Conservation (phyloP, 108 stramenopile genomes). For the Aurantiochytrium sp. region DNA sequence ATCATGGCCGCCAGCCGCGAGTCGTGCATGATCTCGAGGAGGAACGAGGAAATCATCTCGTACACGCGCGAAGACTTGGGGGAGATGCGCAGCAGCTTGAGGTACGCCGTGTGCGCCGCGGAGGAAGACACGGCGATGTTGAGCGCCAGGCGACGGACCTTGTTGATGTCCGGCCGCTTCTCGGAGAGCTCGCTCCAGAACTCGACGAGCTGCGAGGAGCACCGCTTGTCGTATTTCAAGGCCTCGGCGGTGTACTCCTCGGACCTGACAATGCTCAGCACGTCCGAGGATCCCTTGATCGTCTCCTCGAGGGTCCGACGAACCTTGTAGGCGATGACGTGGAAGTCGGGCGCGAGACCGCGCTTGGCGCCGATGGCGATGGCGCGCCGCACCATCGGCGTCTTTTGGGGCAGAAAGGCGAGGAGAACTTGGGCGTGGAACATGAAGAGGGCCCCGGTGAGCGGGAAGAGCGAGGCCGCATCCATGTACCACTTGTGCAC, state of each 20-base stretch:
- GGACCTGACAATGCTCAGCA: not conserved
- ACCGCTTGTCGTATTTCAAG: not conserved
- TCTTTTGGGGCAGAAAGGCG: not conserved
- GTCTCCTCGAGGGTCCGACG: not conserved
- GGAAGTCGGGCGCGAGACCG: not conserved
- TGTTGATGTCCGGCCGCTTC: not conserved
- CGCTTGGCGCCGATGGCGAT: not conserved
- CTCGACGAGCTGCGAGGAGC: not conserved
- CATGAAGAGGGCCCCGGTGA: not conserved
- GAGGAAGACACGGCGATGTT: not conserved
- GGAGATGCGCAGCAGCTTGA: not conserved
- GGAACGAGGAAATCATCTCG: not conserved
- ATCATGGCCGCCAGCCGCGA: not conserved
- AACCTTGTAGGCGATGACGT: not conserved
- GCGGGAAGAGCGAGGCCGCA: not conserved
- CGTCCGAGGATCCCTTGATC: not conserved
- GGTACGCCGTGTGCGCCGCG: not conserved
- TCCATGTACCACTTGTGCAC: conserved; percentile 24
- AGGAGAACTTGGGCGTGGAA: not conserved
- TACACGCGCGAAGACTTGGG: not conserved
- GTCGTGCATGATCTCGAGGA: conserved; percentile 3
- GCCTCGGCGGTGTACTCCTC: not conserved
- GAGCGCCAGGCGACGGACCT: not conserved
- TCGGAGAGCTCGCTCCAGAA: conserved; percentile 22
- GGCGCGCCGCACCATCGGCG: conserved; percentile 7